Percentiles rank a stretch among this genome's conserved stretches.
Conservation (phyloP, 805 yeast species). For the Metschnikowia amazonensis region DNA sequence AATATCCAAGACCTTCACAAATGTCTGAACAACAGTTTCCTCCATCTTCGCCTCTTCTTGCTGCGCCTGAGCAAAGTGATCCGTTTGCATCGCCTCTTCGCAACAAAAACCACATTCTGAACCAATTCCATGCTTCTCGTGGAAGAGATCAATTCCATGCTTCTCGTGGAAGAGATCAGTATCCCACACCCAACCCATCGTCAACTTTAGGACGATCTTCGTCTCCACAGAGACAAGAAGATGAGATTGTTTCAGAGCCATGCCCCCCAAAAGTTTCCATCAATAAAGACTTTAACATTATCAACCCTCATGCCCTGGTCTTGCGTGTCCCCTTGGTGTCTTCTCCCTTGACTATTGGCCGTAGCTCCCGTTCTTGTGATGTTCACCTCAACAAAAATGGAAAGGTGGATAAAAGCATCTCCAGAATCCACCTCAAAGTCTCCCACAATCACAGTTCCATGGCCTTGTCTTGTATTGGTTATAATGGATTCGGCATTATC, state of each 20-base stretch:
- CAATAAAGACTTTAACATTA: slow-evolving; percentile 33
- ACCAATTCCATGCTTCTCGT: slow-evolving; percentile 6
- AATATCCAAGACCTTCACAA: background rate
- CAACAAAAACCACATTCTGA: slow-evolving; percentile 2
- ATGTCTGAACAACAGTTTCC: slow-evolving; percentile 39
- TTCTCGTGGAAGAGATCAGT: slow-evolving; percentile 28
- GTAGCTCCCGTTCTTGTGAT: slow-evolving; percentile 62
- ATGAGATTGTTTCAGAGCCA: too few relatives aligned
- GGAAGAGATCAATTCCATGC: slow-evolving; percentile 8
- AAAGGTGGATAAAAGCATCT: slow-evolving; percentile 52
- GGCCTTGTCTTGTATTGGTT: slow-evolving; percentile 68
- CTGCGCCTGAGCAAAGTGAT: slow-evolving; percentile 21
- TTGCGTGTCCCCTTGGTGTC: slow-evolving; percentile 43
- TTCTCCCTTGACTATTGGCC: slow-evolving; percentile 49
- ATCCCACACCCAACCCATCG: slow-evolving; percentile 75
- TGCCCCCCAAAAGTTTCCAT: slow-evolving; percentile 21
- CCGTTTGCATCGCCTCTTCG: slow-evolving; percentile 10
- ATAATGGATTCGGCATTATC: slow-evolving; percentile 70
- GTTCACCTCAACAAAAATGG: slow-evolving; percentile 32
- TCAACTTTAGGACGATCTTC: slow-evolving; percentile 41
- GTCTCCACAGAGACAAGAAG: slow-evolving; percentile 30
- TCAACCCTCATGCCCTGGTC: slow-evolving; percentile 31
- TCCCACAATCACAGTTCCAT: slow-evolving; percentile 44
- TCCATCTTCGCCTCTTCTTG: slow-evolving; percentile 49
- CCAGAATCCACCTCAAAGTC: slow-evolving; percentile 61